Evolutionary conservation across 1,139 yeast species (phyloP), one percentile per base, ranked within the genome.

Genomic region (Kodamaea sp.): DNA sequence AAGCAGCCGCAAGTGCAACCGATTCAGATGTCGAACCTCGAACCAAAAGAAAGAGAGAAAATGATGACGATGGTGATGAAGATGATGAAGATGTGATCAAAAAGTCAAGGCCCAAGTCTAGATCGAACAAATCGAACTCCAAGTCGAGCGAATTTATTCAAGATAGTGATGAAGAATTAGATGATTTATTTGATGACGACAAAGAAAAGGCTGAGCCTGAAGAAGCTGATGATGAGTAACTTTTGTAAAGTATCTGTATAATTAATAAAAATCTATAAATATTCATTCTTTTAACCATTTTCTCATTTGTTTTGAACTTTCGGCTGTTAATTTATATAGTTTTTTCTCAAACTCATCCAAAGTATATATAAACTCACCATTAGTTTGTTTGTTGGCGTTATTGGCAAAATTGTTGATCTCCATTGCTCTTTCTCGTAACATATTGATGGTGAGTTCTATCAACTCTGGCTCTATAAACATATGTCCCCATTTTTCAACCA

Each of bases 291-390:
- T 49, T 34, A 50, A 60, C 95, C 95, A 87, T 36, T 63, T 69
- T 52, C 81, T 75, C 67, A 82, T 69, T 40, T 78, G 79, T 48
- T 78, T 78, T 48, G 79, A 76, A 33, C 84, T 73, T 36, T 75
- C 82, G 43, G 83, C 78, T 2, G 88, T 74, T 6, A 63, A 57
- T 46, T 70, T 75, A 60, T 78, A 86, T 39, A 87, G 53, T 34
- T 60, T 62, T 55, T 75, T 78, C 53, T 88, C 96, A 57, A 78
- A 84, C 53, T 82, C 92, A 55, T 89, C 96, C 47, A 88, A 65
- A 9, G 81, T 78, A 46, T 75, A 67, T 39, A 84, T 54, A 49
- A 86, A 84, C 30, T 73, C 77, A 38, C 64, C 66, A 42, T 61
- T 68, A 11, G 69, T 54, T 46, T 62, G 70, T 39, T 67, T 69